Evolutionary conservation across 257 asterid species (phyloP), one percentile per base, ranked within the genome.

Genomic region (Lithospermum erythrorhizon): DNA sequence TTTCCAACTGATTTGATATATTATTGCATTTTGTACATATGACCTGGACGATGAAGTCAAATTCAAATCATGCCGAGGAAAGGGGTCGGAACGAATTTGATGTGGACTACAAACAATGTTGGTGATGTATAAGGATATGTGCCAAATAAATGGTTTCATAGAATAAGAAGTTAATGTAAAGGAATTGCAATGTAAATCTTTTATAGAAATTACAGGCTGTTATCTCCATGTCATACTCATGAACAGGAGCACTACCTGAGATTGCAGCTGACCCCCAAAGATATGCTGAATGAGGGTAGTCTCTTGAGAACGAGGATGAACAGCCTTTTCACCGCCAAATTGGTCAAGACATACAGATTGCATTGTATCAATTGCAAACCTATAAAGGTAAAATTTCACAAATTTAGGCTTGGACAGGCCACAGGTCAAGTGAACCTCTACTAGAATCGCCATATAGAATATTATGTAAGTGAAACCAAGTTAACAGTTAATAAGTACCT

Each of bases 331-430:
- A 63, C 98, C 98, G 65, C 98, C 98, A 70, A 81, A 91, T 68
- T 88, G 89, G 64, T 91, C 95, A 58, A 91, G 98, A 82, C 98
- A 88, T 53, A 76, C 90, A 55, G 90, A 91, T 65, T 91, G 98
- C 98, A 91, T 91, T 45, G 85, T 88, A 81, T 88, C 98, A 59
- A 91, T 91, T 68, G 95, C 97, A 82, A 91, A 88, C 90, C 98
- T 91, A 67, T 65, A 57, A 63, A 5, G 68, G 8, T 58, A 4
- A 55, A 1, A 7, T 35, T 35, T 35, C 45, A 8, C 45, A 35
- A 35, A 75, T 21, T 55, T 8, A 55, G 18, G 59, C 8, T 55
- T 55, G n/a, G 7, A 20, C 59, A 14, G 15, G 29, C n/a, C n/a
- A n/a, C n/a, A n/a, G n/a, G n/a, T 20, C 10, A 55, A 21, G 45